Evolutionary conservation across 2,329 filamentous ascomycete species (phyloP).

Genomic region (Gaeumannomyces sp.): DNA sequence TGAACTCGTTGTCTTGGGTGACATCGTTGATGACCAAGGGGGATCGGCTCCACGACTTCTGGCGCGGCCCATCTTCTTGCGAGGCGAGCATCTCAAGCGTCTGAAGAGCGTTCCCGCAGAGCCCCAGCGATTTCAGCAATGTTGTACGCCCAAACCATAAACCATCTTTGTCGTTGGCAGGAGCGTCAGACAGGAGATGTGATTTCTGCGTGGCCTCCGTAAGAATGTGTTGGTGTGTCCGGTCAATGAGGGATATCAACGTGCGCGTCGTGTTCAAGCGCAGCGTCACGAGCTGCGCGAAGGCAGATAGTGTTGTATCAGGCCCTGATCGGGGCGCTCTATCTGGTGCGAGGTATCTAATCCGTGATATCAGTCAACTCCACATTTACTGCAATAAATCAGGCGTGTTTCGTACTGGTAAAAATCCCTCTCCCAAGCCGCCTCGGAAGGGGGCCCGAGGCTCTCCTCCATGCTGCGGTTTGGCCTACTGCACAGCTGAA

Average conservation of each 20-base stretch:
- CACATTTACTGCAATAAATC: no score
- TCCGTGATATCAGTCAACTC: no score
- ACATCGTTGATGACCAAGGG: constrained; percentile 30
- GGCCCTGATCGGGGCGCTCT: not conserved
- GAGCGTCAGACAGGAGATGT: constrained; percentile 3
- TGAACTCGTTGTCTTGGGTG: constrained; percentile 29
- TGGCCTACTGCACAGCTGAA: no score
- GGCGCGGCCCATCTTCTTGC: constrained; percentile 1
- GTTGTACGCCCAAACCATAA: no score
- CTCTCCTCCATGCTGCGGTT: no score
- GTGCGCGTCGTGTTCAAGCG: constrained; percentile 10
- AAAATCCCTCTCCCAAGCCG: no score
- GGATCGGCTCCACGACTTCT: constrained; percentile 2
- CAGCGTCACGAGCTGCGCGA: constrained; percentile 12
- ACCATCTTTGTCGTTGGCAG: constrained; percentile 16
- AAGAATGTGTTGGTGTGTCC: constrained; percentile 7
- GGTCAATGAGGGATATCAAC: constrained; percentile 11
- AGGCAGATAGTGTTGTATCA: constrained; percentile 7
- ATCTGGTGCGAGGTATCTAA: no score
- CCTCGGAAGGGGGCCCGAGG: no score
- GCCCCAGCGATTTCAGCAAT: constrained; percentile 17
- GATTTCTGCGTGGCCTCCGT: constrained; percentile 2
- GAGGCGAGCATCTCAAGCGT: constrained; percentile 6
- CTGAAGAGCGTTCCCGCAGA: constrained; percentile 12
- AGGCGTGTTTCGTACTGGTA: no score